Conservation (phyloP, 1,139 yeast genomes). For the Taphrina wiesneri region DNA sequence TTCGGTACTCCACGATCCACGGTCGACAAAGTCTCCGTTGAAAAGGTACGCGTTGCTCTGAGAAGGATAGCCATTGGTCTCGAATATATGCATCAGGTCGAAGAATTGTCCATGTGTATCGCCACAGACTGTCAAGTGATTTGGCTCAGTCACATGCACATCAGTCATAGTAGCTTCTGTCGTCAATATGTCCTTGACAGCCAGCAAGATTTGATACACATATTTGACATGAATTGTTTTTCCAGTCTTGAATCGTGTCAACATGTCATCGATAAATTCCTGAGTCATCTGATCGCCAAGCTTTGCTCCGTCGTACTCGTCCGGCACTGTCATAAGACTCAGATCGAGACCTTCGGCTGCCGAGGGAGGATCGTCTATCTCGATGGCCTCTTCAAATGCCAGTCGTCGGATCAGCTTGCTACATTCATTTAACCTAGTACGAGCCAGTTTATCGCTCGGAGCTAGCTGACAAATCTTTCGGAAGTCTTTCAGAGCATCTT, state of each 20-base stretch:
- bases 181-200: slow-evolving; percentile 58
- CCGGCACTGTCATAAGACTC: slow-evolving; percentile 51
- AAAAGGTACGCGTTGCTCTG: slow-evolving; percentile 74
- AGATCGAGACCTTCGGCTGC: slow-evolving; percentile 39
- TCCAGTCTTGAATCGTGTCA: slow-evolving; percentile 69
- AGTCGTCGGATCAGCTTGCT: slow-evolving; percentile 66
- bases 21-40: slow-evolving; percentile 96
- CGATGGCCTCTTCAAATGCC: slow-evolving; percentile 86
- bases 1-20: slow-evolving; percentile 98
- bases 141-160: slow-evolving; percentile 51
- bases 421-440: slow-evolving; percentile 64
- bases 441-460: slow-evolving; percentile 72
- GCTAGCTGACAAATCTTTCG: slow-evolving; percentile 60
- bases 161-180: slow-evolving; percentile 78
- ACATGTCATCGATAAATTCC: slow-evolving; percentile 64
- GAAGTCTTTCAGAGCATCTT: slow-evolving; percentile 72
- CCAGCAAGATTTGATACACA: slow-evolving; percentile 77
- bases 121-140: slow-evolving; percentile 78
- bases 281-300: slow-evolving; percentile 51
- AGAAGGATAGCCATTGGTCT: slow-evolving; percentile 67
- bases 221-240: slow-evolving; percentile 75
- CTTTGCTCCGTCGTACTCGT: slow-evolving; percentile 64
- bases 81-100: slow-evolving; percentile 79
- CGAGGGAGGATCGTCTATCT: slow-evolving; percentile 58
- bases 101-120: slow-evolving; percentile 97